Percentiles rank a stretch among this genome's conserved stretches.
These are phyloP conservation scores for Truncatella angustata DNA, from an alignment of 2,329 filamentous ascomycete species.

Conservation along the genomic window DNA sequence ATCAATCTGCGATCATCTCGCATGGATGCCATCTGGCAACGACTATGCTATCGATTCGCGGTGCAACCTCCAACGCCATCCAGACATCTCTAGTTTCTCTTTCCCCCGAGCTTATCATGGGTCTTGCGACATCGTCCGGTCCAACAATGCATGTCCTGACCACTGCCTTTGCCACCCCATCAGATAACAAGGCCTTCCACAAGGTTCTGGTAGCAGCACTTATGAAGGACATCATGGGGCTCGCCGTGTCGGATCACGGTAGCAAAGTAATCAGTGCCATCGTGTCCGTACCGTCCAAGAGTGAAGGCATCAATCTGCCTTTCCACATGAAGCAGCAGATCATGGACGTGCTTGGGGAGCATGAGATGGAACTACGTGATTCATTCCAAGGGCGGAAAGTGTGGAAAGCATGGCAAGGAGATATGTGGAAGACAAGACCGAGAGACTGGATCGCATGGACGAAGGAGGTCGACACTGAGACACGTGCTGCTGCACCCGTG, in stretches of 20 bases:
- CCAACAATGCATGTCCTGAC: slow-evolving; percentile 49
- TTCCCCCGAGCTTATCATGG: slow-evolving; percentile 52
- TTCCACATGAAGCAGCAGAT: slow-evolving; percentile 58
- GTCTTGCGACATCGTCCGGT: slow-evolving; percentile 59
- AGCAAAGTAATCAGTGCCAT: slow-evolving; percentile 51
- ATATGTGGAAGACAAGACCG: slow-evolving; percentile 52
- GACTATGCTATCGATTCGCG: slow-evolving; percentile 72
- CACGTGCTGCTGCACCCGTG: slow-evolving; percentile 32
- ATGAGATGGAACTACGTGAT: slow-evolving; percentile 49
- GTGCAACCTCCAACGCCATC: slow-evolving; percentile 65
- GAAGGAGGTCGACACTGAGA: slow-evolving; percentile 45
- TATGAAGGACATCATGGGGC: slow-evolving; percentile 40
- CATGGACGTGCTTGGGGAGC: slow-evolving; percentile 45
- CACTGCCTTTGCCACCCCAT: slow-evolving; percentile 47
- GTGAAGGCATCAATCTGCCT: slow-evolving; percentile 46
- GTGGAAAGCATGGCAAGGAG: slow-evolving; percentile 58
- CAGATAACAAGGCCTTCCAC: slow-evolving; percentile 52
- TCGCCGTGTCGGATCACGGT: slow-evolving; percentile 50
- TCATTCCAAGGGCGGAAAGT: slow-evolving; percentile 54
- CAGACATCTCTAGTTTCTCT: slow-evolving; percentile 69
- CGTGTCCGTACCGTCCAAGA: slow-evolving; percentile 47
- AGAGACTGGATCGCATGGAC: slow-evolving; percentile 57
- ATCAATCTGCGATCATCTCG: slow-evolving; percentile 51
- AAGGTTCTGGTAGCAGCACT: slow-evolving; percentile 51
- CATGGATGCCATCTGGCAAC: slow-evolving; percentile 84